Evolutionary conservation across 176 grass and related monocot species (phyloP).

Genomic region (Pharus latifolius): DNA sequence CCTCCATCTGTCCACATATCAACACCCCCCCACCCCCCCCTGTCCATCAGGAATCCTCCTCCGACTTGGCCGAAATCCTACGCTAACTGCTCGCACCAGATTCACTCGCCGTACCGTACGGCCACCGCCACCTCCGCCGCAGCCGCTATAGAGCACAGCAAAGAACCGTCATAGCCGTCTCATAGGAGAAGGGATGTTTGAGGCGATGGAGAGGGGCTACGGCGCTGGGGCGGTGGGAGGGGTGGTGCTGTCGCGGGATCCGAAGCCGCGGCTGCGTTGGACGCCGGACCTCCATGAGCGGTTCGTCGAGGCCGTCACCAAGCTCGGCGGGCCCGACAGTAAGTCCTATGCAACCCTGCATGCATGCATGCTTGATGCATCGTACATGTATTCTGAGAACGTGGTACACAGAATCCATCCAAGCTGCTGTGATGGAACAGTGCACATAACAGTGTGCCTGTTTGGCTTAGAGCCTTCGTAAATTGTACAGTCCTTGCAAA

Average conservation of each 20-base stretch:
- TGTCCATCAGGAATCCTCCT: slow-evolving; percentile 34
- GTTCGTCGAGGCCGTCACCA: slow-evolving; percentile 92
- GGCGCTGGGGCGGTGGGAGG: slow-evolving; percentile 26
- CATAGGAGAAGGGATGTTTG: slow-evolving; percentile 22
- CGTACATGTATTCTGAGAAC: not conserved
- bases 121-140: not conserved
- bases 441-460: not conserved
- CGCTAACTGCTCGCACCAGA: slow-evolving; percentile 38
- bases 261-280: slow-evolving; percentile 83
- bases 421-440: not conserved
- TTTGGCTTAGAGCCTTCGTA: not conserved
- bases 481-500: not conserved
- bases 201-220: slow-evolving; percentile 39
- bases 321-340: slow-evolving; percentile 94
- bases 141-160: not conserved
- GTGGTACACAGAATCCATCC: not conserved
- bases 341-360: not conserved
- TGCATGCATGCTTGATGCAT: not conserved
- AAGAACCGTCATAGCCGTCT: no score
- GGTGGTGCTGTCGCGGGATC: slow-evolving; percentile 61
- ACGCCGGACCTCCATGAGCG: slow-evolving; percentile 91
- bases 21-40: not conserved
- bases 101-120: slow-evolving; percentile 12
- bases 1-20: slow-evolving; percentile 6
- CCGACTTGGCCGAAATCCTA: slow-evolving; percentile 41